These are phyloP conservation scores for Barnettozyma pratensis DNA, from an alignment of 805 yeast genomes.

Conservation along the genomic window DNA sequence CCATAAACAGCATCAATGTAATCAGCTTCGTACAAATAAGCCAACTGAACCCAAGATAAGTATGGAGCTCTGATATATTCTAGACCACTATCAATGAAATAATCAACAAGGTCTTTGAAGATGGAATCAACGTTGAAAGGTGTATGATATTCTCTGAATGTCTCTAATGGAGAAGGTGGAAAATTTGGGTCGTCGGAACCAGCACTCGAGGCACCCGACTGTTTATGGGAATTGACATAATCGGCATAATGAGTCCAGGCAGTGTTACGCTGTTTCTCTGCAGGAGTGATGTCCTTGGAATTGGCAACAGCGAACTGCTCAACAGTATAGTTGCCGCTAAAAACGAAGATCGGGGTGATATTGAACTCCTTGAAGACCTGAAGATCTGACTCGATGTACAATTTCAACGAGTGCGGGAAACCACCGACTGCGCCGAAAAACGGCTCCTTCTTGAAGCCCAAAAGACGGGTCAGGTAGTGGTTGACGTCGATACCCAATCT, in stretches of 20 bases:
- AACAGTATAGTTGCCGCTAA: conserved; percentile 55
- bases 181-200: neutral
- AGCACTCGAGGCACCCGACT: neutral
- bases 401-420: conserved; percentile 57
- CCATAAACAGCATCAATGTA: conserved; percentile 76
- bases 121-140: conserved; percentile 47
- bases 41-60: conserved; percentile 72
- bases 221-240: conserved; percentile 11
- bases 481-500: conserved; percentile 81
- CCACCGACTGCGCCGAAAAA: conserved; percentile 78
- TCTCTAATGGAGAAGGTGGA: conserved; percentile 34
- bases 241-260: conserved; percentile 37
- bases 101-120: conserved; percentile 49
- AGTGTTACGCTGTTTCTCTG: conserved; percentile 37
- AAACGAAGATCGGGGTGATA: conserved; percentile 76
- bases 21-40: conserved; percentile 54
- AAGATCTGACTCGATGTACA: conserved; percentile 57
- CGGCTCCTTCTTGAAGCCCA: conserved; percentile 61
- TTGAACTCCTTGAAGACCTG: conserved; percentile 51
- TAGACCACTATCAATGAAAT: conserved; percentile 49
- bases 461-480: conserved; percentile 63
- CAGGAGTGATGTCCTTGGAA: conserved; percentile 27
- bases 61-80: conserved; percentile 80
- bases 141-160: conserved; percentile 47
- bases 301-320: conserved; percentile 33